Percentiles rank a stretch among this genome's conserved stretches.
These are phyloP conservation scores for Cyamopsis tetragonoloba DNA, from an alignment of 306 rosid species.

Conservation along the genomic window DNA sequence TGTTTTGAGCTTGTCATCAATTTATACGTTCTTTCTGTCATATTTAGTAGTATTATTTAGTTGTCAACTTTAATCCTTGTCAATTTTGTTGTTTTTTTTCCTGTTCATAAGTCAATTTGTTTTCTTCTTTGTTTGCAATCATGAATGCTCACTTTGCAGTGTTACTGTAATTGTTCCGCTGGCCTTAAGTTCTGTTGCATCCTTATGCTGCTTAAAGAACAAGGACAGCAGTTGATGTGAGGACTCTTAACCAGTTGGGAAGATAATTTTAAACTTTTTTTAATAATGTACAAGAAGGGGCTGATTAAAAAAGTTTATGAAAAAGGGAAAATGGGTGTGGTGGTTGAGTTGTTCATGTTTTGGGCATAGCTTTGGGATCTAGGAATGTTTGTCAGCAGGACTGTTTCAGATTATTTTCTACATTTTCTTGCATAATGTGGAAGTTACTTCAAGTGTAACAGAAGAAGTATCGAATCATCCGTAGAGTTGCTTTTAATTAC, in stretches of 20 bases:
- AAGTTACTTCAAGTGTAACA: background rate
- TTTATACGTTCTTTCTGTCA: background rate
- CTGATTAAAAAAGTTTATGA: background rate
- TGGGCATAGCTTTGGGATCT: background rate
- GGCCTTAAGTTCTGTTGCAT: background rate
- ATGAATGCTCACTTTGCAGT: background rate
- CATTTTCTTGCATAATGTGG: slow-evolving; percentile 2
- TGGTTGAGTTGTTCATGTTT: background rate
- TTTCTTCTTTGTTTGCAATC: background rate
- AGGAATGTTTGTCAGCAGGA: background rate
- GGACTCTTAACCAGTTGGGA: background rate
- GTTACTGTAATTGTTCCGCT: background rate
- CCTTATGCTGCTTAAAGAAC: background rate
- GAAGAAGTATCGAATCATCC: background rate
- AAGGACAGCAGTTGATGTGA: background rate
- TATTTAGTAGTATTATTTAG: background rate
- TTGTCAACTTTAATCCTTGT: background rate
- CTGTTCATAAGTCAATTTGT: background rate
- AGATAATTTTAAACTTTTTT: background rate
- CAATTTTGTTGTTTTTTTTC: background rate
- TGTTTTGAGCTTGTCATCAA: background rate
- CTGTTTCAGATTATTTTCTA: background rate
- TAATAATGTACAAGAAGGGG: too few species aligned
- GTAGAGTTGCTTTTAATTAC: background rate
- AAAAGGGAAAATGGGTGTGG: background rate